These are phyloP conservation scores for rapeseed (Brassica napus) DNA, from an alignment of 345 rosid species.

Conservation along the genomic window Da-Ae NC_063435.1:29279001-29279500, in stretches of 20 bases:
- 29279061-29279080: constrained; percentile 26
- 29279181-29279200: constrained; percentile 16
- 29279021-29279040: neutral
- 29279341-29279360: constrained; percentile 7
- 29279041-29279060: constrained; percentile 24
- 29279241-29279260: constrained; percentile 42
- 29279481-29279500: constrained; percentile 2
- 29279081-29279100: constrained; percentile 12
- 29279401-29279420: neutral
- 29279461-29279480: neutral
- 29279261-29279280: constrained; percentile 33
- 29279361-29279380: neutral
- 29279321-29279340: constrained; percentile 14
- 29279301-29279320: neutral
- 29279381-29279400: neutral
- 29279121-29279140: constrained; percentile 39
- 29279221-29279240: constrained; percentile 19
- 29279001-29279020: no score
- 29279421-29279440: neutral
- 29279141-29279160: constrained; percentile 39
- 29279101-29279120: constrained; percentile 9
- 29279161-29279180: constrained; percentile 35
- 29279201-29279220: neutral
- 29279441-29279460: constrained; percentile 2
- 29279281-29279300: constrained; percentile 36